phyloP scores from a whole-genome alignment of 2,329 filamentous ascomycete genomes.

The Botrytis cinerea region DNA sequence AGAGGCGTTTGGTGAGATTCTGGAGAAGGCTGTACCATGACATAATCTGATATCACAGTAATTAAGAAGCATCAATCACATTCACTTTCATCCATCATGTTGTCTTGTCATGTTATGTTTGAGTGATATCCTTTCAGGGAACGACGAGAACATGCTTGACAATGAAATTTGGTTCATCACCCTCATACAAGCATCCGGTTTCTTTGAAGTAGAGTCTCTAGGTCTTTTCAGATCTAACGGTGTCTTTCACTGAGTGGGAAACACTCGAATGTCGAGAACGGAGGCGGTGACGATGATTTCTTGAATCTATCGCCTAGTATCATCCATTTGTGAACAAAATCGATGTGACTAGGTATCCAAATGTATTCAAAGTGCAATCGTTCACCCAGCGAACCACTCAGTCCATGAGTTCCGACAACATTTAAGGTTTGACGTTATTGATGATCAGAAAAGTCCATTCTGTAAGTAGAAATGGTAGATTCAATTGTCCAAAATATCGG shows the following conservation, averaged over 20 bases:
- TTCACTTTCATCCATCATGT: background rate
- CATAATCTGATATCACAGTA: constrained; percentile 16
- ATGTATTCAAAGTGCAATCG: background rate
- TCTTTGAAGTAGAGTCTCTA: background rate
- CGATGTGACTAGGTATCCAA: background rate
- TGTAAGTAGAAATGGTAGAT: background rate
- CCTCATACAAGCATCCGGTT: background rate
- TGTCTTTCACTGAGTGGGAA: background rate
- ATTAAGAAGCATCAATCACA: background rate
- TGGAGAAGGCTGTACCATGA: constrained; percentile 11
- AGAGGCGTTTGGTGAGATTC: constrained; percentile 9
- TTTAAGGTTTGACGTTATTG: constrained; percentile 1
- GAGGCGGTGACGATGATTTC: background rate
- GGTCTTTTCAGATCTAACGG: background rate
- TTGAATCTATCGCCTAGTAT: background rate
- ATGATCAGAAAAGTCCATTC: background rate
- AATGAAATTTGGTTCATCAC: background rate
- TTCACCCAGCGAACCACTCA: background rate
- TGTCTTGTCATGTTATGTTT: background rate
- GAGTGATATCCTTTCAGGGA: background rate
- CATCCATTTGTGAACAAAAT: background rate
- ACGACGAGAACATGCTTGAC: background rate
- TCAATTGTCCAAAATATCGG: background rate
- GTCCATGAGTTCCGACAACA: background rate
- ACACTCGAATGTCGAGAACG: background rate